Conservation (phyloP, 1,284 basidiomycete genomes). For the Chiua sp. region DNA sequence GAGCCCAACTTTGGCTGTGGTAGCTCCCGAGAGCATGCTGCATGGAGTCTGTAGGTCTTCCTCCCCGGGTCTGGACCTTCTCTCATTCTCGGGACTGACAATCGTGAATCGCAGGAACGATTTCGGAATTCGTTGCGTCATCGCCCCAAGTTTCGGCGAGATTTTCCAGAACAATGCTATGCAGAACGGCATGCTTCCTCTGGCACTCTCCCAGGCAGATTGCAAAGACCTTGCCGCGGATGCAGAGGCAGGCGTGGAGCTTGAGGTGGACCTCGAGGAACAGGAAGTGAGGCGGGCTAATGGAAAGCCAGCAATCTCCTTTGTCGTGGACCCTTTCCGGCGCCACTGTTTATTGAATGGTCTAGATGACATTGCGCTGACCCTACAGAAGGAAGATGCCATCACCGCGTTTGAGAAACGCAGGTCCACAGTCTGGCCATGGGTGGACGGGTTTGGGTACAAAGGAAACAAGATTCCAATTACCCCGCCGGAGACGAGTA, state of each 20-base stretch:
- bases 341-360: slow-evolving; percentile 93
- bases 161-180: slow-evolving; percentile 94
- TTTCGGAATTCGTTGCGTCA: slow-evolving; percentile 93
- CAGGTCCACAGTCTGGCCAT: slow-evolving; percentile 83
- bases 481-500: slow-evolving; percentile 47
- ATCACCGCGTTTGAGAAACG: slow-evolving; percentile 83
- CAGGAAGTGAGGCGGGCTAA: slow-evolving; percentile 81
- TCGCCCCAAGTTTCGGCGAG: slow-evolving; percentile 94
- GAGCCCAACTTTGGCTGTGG: slow-evolving; percentile 96
- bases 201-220: slow-evolving; percentile 76
- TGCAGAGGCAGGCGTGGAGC: slow-evolving; percentile 78
- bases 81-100: slow-evolving; percentile 11
- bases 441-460: slow-evolving; percentile 94
- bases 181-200: slow-evolving; percentile 97
- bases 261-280: slow-evolving; percentile 92
- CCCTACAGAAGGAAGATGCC: slow-evolving; percentile 73
- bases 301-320: slow-evolving; percentile 75
- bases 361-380: slow-evolving; percentile 93
- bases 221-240: slow-evolving; percentile 82
- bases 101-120: slow-evolving; percentile 67
- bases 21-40: slow-evolving; percentile 93
- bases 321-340: slow-evolving; percentile 87
- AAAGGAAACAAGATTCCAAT: slow-evolving; percentile 76
- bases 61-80: slow-evolving; percentile 1
- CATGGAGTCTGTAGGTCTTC: slow-evolving; percentile 86